A percentile compares a stretch with the other conserved stretches of the same genome.
These are phyloP conservation scores for Epichloe scottii DNA, from an alignment of 2,329 filamentous ascomycete genomes.

Conservation along the genomic window DNA sequence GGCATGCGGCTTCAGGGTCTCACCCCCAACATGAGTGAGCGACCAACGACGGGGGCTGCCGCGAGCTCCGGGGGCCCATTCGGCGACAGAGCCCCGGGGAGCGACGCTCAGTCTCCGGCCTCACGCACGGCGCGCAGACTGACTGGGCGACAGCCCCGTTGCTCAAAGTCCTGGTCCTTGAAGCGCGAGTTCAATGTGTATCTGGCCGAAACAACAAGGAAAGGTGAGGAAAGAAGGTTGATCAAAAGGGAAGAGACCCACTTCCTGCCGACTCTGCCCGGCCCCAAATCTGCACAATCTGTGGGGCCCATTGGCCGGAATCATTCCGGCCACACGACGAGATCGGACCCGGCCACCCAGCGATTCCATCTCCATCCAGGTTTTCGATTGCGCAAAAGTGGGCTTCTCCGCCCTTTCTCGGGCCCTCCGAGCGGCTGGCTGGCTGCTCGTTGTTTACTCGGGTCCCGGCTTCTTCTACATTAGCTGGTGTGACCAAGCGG, in stretches of 20 bases:
- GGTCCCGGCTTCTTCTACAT: no score
- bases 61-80: neutral
- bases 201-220: no score
- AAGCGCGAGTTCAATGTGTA: no score
- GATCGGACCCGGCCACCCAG: slow-evolving; percentile 13
- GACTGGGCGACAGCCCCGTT: no score
- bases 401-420: neutral
- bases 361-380: neutral
- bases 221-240: no score
- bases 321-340: slow-evolving; percentile 20
- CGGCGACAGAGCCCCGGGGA: neutral
- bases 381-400: neutral
- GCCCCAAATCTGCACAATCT: slow-evolving; percentile 4
- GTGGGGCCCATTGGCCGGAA: slow-evolving; percentile 19
- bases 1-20: slow-evolving; percentile 7
- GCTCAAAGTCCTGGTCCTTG: no score
- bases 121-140: neutral
- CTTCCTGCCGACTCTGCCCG: slow-evolving; percentile 14
- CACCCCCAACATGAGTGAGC: neutral
- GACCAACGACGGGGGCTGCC: neutral
- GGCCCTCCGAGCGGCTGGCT: neutral
- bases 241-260: slow-evolving; percentile 4
- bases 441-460: no score
- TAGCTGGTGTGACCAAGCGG: no score
- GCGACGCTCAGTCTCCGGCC: neutral